phyloP scores from a whole-genome alignment of 2,329 filamentous ascomycete genomes.

The Bipolaris gigantea region DNA sequence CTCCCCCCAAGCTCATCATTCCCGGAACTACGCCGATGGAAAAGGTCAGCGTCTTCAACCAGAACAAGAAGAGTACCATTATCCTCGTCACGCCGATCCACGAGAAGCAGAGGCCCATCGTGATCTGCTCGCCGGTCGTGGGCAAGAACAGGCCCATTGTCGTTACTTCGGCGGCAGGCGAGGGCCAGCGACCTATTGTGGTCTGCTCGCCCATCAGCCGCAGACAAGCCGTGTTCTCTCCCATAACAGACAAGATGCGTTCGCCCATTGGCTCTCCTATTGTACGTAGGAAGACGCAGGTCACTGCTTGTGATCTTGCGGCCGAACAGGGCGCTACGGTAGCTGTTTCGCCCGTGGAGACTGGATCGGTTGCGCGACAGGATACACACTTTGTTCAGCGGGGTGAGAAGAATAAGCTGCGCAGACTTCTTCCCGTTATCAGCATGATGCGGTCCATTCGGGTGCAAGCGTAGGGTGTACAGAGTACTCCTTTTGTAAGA shows the following conservation, averaged over 20 bases:
- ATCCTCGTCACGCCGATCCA: conserved; percentile 25
- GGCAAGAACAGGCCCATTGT: conserved; percentile 27
- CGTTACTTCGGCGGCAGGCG: conserved; percentile 20
- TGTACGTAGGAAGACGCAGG: conserved; percentile 25
- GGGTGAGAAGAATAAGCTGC: conserved; percentile 22
- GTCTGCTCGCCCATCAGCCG: conserved; percentile 23
- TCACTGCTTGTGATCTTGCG: conserved; percentile 20
- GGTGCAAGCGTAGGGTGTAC: background rate
- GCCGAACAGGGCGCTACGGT: conserved; percentile 15
- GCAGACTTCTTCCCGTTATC: conserved; percentile 18
- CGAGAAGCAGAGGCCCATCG: conserved; percentile 27
- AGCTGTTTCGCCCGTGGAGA: conserved; percentile 13
- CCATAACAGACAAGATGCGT: conserved; percentile 24
- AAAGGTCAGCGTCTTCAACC: conserved; percentile 26
- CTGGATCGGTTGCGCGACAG: conserved; percentile 16
- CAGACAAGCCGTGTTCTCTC: conserved; percentile 24
- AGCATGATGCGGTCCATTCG: conserved; percentile 15
- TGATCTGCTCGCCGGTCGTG: conserved; percentile 30
- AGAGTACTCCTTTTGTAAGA: background rate
- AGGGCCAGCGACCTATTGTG: conserved; percentile 25
- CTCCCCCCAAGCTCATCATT: conserved; percentile 18
- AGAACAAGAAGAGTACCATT: conserved; percentile 27
- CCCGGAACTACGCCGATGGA: conserved; percentile 15
- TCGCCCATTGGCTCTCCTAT: conserved; percentile 27
- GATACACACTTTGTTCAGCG: conserved; percentile 25